Conservation (phyloP, 352 stramenopile genomes). For the Thraustotheca clavata region DNA sequence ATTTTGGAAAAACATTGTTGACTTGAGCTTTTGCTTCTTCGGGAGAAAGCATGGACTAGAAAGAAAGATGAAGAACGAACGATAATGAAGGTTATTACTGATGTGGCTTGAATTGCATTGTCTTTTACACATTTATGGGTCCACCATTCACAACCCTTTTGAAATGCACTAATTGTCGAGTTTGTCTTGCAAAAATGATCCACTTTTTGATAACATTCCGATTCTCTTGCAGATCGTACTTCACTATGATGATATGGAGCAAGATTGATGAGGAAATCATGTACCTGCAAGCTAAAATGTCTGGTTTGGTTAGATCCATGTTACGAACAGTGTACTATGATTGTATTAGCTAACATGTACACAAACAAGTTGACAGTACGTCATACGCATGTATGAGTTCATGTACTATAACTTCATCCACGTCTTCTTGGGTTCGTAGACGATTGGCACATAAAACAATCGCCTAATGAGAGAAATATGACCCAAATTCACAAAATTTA, state of each 20-base stretch:
- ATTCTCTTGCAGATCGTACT: conserved; percentile 71
- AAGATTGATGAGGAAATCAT: neutral
- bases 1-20: conserved; percentile 70
- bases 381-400: conserved; percentile 83
- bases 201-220: conserved; percentile 73
- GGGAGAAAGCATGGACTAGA: conserved; percentile 66
- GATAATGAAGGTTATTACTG: conserved; percentile 29
- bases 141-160: conserved; percentile 49
- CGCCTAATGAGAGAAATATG: conserved; percentile 23
- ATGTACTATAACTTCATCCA: conserved; percentile 78
- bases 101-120: conserved; percentile 63
- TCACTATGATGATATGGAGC: conserved; percentile 33
- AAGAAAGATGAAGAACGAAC: neutral
- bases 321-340: conserved; percentile 67
- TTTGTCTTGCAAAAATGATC: conserved; percentile 46
- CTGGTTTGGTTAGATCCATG: conserved; percentile 79
- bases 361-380: conserved; percentile 24
- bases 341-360: too few relatives aligned
- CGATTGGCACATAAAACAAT: conserved; percentile 79
- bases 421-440: conserved; percentile 54
- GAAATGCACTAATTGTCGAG: conserved; percentile 51
- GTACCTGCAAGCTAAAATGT: conserved; percentile 70
- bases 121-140: conserved; percentile 61
- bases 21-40: conserved; percentile 49
- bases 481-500: neutral